Base-by-base conservation (phyloP, 2,329 filamentous ascomycete genomes). In the Cyphellophora europaea region DNA sequence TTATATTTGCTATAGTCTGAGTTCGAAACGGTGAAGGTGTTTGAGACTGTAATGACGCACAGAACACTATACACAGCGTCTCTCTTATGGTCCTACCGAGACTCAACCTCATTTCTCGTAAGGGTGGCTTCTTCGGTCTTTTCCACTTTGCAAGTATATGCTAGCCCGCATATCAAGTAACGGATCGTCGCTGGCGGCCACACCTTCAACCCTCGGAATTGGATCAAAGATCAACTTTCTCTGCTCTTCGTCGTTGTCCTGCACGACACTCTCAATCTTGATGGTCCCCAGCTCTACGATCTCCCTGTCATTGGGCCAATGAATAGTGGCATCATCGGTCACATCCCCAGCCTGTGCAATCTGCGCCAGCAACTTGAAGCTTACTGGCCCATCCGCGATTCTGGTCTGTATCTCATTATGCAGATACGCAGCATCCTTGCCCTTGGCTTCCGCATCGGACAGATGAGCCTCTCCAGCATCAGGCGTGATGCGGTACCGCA, bases 221-320 rank as follows among this genome's bases (percentile, higher is more conserved):
- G 72, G 72, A 55, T 77, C 72, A 43, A 72, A 75, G 42, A 77
- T 76, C 27, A 70, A 56, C 19, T 57, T 54, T 55, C 73, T 68
- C 55, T 71, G 63, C 55, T 65, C 53, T 38, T 51, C 49, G 23
- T 60, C 55, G n/a, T 60, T 55, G 21, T 49, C 43, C 14, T 54
- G 50, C 16, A 62, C 49, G 6, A 65, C 38, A 15, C 50, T 48
- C 14, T 69, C 58, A 6, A 76, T 36, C 37, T 47, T 61, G 5
- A 76, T 48, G 1, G 48, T 60, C 1, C 72, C 72, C 36, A 77
- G 49, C 42, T 71, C 64, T 3, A 73, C 66, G 13, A 70, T 32
- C 41, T 63, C 44, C 23, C 71, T 58, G 3, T 61, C 58, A 23
- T 68, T 69, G 0, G 69, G 67, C 72, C 72, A 77, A 13, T 65